Percentiles rank a stretch among this genome's conserved stretches.
phyloP scores from a whole-genome alignment of 148 eudicot species.

The Spergularia marina region DNA sequence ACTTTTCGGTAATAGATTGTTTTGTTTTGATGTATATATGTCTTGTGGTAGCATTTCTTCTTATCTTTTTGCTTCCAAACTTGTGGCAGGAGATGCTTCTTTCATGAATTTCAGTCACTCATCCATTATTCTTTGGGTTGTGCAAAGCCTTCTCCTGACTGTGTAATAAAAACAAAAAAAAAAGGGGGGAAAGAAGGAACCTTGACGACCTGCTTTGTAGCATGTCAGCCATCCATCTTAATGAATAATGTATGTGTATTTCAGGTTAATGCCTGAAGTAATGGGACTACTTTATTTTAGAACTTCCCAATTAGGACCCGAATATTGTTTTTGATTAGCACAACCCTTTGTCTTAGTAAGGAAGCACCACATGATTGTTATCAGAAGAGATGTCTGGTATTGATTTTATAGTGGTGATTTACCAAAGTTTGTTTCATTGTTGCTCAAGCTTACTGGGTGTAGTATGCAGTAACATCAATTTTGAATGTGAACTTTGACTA shows the following conservation, averaged over 20 bases:
- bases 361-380: not conserved
- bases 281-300: not conserved
- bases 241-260: too few relatives aligned
- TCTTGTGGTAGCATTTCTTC: not conserved
- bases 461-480: not conserved
- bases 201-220: too few relatives aligned
- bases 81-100: not conserved
- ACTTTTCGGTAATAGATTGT: slow-evolving; percentile 28
- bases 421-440: not conserved
- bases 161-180: not conserved
- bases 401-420: not conserved
- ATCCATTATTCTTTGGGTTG: not conserved
- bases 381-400: not conserved
- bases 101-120: not conserved
- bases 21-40: not conserved
- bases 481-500: not conserved
- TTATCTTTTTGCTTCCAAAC: not conserved
- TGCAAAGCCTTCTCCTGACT: not conserved
- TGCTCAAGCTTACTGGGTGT: not conserved
- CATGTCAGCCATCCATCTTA: too few relatives aligned
- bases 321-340: not conserved
- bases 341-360: not conserved
- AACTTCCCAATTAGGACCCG: not conserved
- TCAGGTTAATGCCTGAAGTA: too few relatives aligned
- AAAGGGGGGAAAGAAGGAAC: too few relatives aligned